Base-by-base conservation (phyloP, 371 early-diverging fungal species). In the Actinomortierella ambigua region DNA sequence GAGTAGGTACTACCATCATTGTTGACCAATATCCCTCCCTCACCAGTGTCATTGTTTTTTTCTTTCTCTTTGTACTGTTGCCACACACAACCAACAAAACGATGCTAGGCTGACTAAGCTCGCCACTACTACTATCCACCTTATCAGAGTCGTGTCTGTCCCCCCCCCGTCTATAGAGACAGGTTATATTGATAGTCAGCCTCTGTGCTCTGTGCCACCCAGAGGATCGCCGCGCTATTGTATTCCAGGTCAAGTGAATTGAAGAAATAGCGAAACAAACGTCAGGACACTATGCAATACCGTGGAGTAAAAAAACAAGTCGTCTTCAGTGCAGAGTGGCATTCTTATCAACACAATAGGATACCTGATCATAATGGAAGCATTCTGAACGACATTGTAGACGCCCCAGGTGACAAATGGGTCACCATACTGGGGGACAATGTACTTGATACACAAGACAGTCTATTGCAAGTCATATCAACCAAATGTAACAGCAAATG, bases 341-440 rank as follows among this genome's bases (percentile, higher is more conserved):
- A 17, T 24, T n/a, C n/a, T n/a, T n/a, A n/a, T n/a, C n/a, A n/a
- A n/a, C 28, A n/a, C n/a, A n/a, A 22, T 52, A 46, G 42, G 50
- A 42, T 79, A 87, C 90, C 88, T 86, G 27, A 84, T 50, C 83
- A 93, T 86, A 43, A 93, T 87, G 39, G 87, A 59, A 18, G 79
- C 53, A 65, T 85, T 87, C 61, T 93, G 93, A 17, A 83, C 71
- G 1, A 86, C 79, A 42, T 84, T 81, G 50, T 80, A 71, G 51
- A 88, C 79, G 20, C 90, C 90, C 66, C 89, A 75, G 59, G 88
- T 90, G 5, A 78, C 65, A 39, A 84, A 83, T 8, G 82, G 76
- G 5, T 81, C 85, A 11, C 68, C 56, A 26, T 77, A 61, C 13
- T 84, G 87, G 2, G 87, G 81, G 47, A 88, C 79, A 40, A 87